A percentile compares a stretch with the other conserved stretches of the same genome.
These are phyloP conservation scores for Pelargonium australe DNA, from an alignment of 441 rosid genomes.

Conservation along the genomic window DNA sequence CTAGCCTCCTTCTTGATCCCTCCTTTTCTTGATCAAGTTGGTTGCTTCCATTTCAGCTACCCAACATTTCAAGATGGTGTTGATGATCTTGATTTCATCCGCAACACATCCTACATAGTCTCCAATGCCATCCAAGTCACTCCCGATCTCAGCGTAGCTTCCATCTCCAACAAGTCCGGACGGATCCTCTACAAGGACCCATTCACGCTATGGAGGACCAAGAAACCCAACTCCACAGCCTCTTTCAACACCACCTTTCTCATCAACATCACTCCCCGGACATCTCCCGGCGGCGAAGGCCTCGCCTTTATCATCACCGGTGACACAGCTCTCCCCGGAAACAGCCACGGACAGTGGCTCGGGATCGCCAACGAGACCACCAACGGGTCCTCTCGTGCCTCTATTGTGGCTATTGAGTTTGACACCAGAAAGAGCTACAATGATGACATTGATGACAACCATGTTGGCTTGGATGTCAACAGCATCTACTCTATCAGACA, in stretches of 20 bases:
- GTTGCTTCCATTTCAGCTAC: conserved; percentile 29
- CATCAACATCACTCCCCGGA: conserved; percentile 31
- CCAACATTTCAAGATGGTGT: conserved; percentile 17
- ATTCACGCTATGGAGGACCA: conserved; percentile 41
- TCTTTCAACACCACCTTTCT: conserved; percentile 53
- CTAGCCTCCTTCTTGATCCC: not conserved
- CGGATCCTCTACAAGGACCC: conserved; percentile 28
- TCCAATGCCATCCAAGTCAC: conserved; percentile 53
- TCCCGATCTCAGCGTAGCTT: conserved; percentile 25
- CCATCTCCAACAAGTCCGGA: conserved; percentile 29
- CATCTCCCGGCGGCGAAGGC: conserved; percentile 55
- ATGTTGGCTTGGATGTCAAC: conserved; percentile 53
- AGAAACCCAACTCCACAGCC: conserved; percentile 16
- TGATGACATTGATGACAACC: conserved; percentile 55
- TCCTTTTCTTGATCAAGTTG: conserved; percentile 10
- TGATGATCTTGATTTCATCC: not conserved
- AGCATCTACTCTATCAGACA: conserved; percentile 37
- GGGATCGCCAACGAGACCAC: conserved; percentile 41
- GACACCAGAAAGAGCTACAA: conserved; percentile 52
- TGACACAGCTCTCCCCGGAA: conserved; percentile 19
- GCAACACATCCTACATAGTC: conserved; percentile 17
- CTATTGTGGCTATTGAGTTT: conserved; percentile 58
- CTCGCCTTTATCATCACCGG: conserved; percentile 50
- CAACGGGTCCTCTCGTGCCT: conserved; percentile 26
- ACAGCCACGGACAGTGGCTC: conserved; percentile 59